These are phyloP conservation scores for Dictyostelium purpureum DNA, from an alignment of 78 protist genomes.

Conservation along the genomic window DNA sequence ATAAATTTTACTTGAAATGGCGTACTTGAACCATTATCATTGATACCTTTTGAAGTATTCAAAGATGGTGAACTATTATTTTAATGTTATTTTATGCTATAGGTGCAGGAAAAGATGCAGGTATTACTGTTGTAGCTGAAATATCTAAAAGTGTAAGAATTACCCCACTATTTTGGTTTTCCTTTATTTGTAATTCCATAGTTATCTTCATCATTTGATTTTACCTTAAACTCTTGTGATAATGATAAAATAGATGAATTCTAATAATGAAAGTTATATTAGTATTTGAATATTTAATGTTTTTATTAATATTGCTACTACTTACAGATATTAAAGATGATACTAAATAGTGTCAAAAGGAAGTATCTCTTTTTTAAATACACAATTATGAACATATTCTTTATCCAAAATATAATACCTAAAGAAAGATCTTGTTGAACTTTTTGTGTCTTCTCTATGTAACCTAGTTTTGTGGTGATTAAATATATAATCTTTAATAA, in stretches of 20 bases:
- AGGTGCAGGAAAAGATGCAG: not conserved
- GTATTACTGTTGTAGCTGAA: not conserved
- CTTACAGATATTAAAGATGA: not conserved
- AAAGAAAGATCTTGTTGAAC: slow-evolving; percentile 43
- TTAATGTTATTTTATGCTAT: no score
- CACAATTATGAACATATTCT: slow-evolving; percentile 74
- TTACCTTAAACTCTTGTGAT: not conserved
- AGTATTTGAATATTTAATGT: not conserved
- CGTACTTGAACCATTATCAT: no score
- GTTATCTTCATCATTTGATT: not conserved
- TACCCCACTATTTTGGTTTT: no score
- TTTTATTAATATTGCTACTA: not conserved
- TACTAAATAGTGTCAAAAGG: slow-evolving; percentile 24
- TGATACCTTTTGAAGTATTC: no score
- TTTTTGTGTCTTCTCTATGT: slow-evolving; percentile 42
- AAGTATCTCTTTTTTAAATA: slow-evolving; percentile 39
- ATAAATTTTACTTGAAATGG: not conserved
- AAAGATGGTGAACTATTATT: no score
- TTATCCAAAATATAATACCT: slow-evolving; percentile 48
- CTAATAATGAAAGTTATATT: not conserved
- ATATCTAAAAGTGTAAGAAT: not conserved
- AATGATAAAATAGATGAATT: not conserved
- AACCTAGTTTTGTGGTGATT: slow-evolving; percentile 56
- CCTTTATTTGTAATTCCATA: not conserved
- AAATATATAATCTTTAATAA: slow-evolving; percentile 21